Percentiles rank a stretch among this genome's conserved stretches.
phyloP scores from a whole-genome alignment of 345 rosid species.

The Ceriops zippeliana region DNA sequence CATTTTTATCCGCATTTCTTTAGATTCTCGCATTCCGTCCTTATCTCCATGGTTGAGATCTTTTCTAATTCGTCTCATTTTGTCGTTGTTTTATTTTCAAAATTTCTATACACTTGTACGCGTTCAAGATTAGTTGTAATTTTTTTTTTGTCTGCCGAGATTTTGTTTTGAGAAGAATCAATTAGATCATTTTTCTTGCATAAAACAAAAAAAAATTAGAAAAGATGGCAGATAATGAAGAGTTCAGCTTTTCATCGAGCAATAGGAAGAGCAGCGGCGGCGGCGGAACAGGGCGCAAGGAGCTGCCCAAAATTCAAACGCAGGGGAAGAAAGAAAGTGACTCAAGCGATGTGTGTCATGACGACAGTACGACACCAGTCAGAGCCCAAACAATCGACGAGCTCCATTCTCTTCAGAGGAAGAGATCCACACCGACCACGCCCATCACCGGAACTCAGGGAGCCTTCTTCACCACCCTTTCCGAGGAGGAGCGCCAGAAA shows the following conservation, averaged over 20 bases:
- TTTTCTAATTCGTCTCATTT: neutral
- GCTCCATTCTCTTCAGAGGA: conserved; percentile 45
- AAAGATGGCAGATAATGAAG: conserved; percentile 21
- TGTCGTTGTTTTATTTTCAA: neutral
- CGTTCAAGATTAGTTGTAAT: too few relatives aligned
- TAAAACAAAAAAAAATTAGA: neutral
- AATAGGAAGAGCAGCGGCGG: neutral
- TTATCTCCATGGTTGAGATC: neutral
- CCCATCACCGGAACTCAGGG: conserved; percentile 22
- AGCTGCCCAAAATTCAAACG: conserved; percentile 19
- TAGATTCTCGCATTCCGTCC: neutral
- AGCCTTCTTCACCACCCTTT: conserved; percentile 19
- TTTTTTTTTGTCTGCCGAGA: too few relatives aligned
- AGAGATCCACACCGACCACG: conserved; percentile 34
- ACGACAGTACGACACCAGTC: conserved; percentile 30
- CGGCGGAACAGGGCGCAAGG: conserved; percentile 7
- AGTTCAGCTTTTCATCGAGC: conserved; percentile 20
- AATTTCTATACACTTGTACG: neutral
- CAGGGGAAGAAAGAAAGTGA: conserved; percentile 1
- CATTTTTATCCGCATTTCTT: neutral
- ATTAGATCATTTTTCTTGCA: neutral
- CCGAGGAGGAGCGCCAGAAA: conserved; percentile 38
- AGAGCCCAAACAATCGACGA: conserved; percentile 39
- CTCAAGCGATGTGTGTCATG: conserved; percentile 21
- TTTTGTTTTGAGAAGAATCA: too few relatives aligned